phyloP scores from a whole-genome alignment of 768 basidiomycete species.

The Hericium erinaceus region DNA sequence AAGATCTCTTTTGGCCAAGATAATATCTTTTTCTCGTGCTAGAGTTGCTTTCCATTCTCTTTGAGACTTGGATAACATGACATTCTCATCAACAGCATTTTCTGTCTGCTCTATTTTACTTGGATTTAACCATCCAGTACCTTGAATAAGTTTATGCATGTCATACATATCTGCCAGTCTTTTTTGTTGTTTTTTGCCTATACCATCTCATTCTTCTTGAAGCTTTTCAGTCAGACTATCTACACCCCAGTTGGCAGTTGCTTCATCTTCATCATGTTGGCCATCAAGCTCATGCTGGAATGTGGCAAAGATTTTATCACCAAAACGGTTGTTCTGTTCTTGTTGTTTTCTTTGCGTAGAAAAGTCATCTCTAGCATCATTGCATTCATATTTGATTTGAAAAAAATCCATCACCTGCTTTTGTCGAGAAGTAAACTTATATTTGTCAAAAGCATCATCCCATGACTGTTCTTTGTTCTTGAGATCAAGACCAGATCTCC shows the following conservation, averaged over 20 bases:
- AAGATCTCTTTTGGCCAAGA: neutral
- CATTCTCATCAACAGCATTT: neutral
- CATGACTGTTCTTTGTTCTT: slow-evolving; percentile 11
- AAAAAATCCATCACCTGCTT: slow-evolving; percentile 20
- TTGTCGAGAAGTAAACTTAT: slow-evolving; percentile 14
- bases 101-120: neutral
- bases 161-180: neutral
- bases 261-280: neutral
- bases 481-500: slow-evolving; percentile 4
- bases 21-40: neutral
- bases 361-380: slow-evolving; percentile 27
- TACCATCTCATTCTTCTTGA: neutral
- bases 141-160: neutral
- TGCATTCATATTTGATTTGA: slow-evolving; percentile 27
- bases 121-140: neutral
- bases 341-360: slow-evolving; percentile 11
- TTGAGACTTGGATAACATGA: neutral
- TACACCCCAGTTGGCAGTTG: neutral
- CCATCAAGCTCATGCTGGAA: neutral
- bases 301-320: neutral
- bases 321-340: neutral
- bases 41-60: neutral
- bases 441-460: slow-evolving; percentile 15
- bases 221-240: neutral
- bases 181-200: neutral